Conservation (phyloP, 441 rosid species). For the Dalechampia spathulata region DNA sequence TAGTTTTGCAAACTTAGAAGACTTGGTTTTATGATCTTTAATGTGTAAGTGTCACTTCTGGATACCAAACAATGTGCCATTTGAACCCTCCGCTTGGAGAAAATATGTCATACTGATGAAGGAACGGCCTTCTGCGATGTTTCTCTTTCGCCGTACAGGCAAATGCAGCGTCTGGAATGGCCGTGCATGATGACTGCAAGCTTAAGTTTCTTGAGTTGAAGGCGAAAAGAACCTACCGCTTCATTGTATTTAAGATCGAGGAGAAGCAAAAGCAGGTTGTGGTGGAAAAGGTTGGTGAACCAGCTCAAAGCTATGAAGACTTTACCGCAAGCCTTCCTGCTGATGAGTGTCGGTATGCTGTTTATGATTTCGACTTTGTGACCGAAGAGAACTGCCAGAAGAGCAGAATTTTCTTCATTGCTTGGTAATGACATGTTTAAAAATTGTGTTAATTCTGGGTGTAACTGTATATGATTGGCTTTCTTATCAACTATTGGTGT, state of each 20-base stretch:
- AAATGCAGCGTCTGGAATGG: neutral
- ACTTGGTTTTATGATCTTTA: no score
- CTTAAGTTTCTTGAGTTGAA: neutral
- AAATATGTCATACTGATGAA: no score
- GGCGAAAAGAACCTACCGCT: neutral
- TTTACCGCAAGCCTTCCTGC: slow-evolving; percentile 21
- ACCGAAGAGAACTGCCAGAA: slow-evolving; percentile 47
- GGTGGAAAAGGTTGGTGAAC: neutral
- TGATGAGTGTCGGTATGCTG: neutral
- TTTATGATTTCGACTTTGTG: slow-evolving; percentile 12
- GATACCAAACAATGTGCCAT: no score
- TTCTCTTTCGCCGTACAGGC: neutral
- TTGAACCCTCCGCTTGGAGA: no score
- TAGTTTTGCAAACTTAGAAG: no score
- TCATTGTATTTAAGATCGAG: neutral
- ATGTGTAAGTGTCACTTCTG: no score
- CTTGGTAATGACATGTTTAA: slow-evolving; percentile 33
- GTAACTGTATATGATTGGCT: neutral
- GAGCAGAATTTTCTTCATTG: slow-evolving; percentile 56
- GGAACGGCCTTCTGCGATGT: no score
- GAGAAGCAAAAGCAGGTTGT: neutral
- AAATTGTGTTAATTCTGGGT: neutral
- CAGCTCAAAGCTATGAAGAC: slow-evolving; percentile 35
- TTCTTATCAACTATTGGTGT: neutral
- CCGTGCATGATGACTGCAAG: slow-evolving; percentile 1